phyloP scores from a whole-genome alignment of 1,139 yeast species.

The Magnusiomyces fungicola region DNA sequence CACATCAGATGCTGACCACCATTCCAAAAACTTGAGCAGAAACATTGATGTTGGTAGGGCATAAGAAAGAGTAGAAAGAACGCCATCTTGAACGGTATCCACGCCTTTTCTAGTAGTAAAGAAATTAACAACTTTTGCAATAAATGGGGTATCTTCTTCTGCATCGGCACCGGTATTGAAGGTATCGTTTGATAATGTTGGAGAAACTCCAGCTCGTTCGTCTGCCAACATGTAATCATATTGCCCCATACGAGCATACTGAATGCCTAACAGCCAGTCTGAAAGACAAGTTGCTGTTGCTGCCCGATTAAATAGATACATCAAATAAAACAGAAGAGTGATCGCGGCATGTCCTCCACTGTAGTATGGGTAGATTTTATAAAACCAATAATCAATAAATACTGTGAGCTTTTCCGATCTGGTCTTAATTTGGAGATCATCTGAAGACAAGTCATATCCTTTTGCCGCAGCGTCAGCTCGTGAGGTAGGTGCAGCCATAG shows the following conservation, averaged over 20 bases:
- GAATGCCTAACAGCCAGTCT: conserved; percentile 55
- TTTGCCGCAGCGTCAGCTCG: not conserved
- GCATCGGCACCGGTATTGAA: too few species aligned
- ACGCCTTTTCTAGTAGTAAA: conserved; percentile 20
- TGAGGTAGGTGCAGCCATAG: conserved; percentile 1
- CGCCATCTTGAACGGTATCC: conserved; percentile 34
- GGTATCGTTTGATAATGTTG: conserved; percentile 1
- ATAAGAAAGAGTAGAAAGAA: conserved; percentile 26
- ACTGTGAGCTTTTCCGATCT: conserved; percentile 20
- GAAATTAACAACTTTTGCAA: conserved; percentile 17
- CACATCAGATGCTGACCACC: conserved; percentile 88
- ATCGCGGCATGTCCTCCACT: conserved; percentile 43
- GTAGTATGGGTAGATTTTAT: conserved; percentile 54
- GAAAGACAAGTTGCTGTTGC: conserved; percentile 54
- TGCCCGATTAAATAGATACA: conserved; percentile 60
- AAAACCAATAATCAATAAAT: conserved; percentile 41
- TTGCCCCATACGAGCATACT: conserved; percentile 60
- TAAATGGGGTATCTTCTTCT: conserved; percentile 12
- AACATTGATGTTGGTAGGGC: conserved; percentile 82
- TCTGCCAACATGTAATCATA: conserved; percentile 50
- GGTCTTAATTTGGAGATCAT: conserved; percentile 13
- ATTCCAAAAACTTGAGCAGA: conserved; percentile 76
- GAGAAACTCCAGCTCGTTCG: conserved; percentile 5
- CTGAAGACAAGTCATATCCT: not conserved
- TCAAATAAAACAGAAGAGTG: conserved; percentile 53